phyloP scores from a whole-genome alignment of 2,329 filamentous ascomycete genomes.

The Colletotrichum echinochloae region DNA sequence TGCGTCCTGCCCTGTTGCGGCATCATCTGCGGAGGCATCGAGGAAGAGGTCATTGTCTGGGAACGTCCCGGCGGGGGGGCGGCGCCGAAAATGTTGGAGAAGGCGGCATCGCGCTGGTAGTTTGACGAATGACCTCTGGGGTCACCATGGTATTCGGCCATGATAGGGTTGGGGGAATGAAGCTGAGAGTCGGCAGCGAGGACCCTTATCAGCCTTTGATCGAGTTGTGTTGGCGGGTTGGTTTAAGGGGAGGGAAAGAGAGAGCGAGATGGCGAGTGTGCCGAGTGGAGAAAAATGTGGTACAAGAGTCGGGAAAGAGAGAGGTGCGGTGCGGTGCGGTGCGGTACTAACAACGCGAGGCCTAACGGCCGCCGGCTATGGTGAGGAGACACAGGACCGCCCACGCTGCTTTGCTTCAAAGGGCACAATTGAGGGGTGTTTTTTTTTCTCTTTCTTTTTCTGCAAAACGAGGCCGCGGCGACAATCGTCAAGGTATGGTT shows the following conservation, averaged over 20 bases:
- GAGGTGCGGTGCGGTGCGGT: no score
- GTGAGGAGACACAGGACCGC: slow-evolving; percentile 38
- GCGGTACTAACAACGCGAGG: slow-evolving; percentile 41
- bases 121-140: slow-evolving; percentile 64
- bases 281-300: slow-evolving; percentile 42
- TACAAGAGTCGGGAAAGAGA: slow-evolving; percentile 30
- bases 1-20: slow-evolving; percentile 72
- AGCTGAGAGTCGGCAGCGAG: slow-evolving; percentile 48
- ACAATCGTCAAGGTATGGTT: slow-evolving; percentile 6
- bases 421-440: slow-evolving; percentile 27
- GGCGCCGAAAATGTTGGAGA: slow-evolving; percentile 94
- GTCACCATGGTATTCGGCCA: slow-evolving; percentile 70
- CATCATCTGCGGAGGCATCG: slow-evolving; percentile 64
- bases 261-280: slow-evolving; percentile 40
- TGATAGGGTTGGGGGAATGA: slow-evolving; percentile 49
- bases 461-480: slow-evolving; percentile 9
- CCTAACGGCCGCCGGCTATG: slow-evolving; percentile 43
- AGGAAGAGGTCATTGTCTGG: slow-evolving; percentile 92
- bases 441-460: no score
- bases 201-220: slow-evolving; percentile 32
- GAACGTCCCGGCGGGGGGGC: slow-evolving; percentile 88
- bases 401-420: slow-evolving; percentile 19
- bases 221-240: slow-evolving; percentile 29
- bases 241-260: slow-evolving; percentile 40
- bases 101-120: slow-evolving; percentile 90